Conservation (phyloP, 352 stramenopile genomes). For the Phytopythium boreale region DNA sequence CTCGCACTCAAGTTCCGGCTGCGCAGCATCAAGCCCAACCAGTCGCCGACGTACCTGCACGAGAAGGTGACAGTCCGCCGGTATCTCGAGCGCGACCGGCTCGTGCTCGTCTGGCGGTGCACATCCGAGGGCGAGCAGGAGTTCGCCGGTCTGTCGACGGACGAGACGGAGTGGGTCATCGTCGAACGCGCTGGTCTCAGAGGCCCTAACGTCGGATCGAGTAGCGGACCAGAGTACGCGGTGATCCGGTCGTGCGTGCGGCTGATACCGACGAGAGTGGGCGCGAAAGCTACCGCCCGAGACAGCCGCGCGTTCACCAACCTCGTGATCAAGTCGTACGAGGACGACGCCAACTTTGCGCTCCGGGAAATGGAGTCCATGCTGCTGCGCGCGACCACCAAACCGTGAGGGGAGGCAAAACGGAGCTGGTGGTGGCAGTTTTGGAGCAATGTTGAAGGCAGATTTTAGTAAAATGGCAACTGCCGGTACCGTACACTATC, state of each 20-base stretch:
- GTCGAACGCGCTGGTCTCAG: slow-evolving; percentile 18
- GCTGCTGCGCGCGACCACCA: slow-evolving; percentile 15
- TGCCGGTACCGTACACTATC: too few relatives aligned
- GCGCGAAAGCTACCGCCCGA: slow-evolving; percentile 3
- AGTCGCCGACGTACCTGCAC: slow-evolving; percentile 18
- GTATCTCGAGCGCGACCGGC: slow-evolving; percentile 26
- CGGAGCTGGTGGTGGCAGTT: too few relatives aligned
- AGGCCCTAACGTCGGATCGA: neutral
- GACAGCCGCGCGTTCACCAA: slow-evolving; percentile 17
- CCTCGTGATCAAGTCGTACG: slow-evolving; percentile 32
- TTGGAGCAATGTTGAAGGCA: too few relatives aligned
- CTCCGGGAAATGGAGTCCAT: slow-evolving; percentile 35
- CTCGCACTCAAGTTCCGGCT: slow-evolving; percentile 33
- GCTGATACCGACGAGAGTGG: slow-evolving; percentile 16
- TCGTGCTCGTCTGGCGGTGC: slow-evolving; percentile 29
- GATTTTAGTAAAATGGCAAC: neutral
- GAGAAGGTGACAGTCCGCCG: slow-evolving; percentile 33
- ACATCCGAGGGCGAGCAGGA: slow-evolving; percentile 32
- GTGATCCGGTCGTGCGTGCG: slow-evolving; percentile 27
- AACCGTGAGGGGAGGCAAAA: too few relatives aligned
- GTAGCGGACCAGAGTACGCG: slow-evolving; percentile 8
- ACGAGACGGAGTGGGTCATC: slow-evolving; percentile 31
- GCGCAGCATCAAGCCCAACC: slow-evolving; percentile 9
- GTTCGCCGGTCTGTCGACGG: slow-evolving; percentile 20
- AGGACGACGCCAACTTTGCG: slow-evolving; percentile 36